Percentiles rank a stretch among this genome's conserved stretches.
Conservation (phyloP, 2,329 filamentous ascomycete genomes). For the Ilyonectria destructans region DNA sequence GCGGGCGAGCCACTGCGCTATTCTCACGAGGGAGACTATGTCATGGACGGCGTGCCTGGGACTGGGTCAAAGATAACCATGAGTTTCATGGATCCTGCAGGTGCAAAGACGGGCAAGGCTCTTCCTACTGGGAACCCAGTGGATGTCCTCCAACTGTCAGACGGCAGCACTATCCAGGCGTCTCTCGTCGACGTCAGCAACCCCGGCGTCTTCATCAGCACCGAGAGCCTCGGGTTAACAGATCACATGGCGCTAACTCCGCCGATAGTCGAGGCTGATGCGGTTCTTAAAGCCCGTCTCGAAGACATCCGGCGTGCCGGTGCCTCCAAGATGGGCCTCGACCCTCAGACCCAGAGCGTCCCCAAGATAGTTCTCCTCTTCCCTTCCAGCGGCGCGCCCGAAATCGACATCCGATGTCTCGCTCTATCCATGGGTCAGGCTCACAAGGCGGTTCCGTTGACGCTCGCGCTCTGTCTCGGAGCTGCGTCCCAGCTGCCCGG, state of each 20-base stretch:
- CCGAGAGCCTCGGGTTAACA: conserved; percentile 64
- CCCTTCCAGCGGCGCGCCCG: conserved; percentile 50
- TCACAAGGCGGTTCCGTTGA: conserved; percentile 71
- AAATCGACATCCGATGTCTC: conserved; percentile 61
- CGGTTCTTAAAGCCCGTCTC: conserved; percentile 62
- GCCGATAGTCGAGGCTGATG: conserved; percentile 65
- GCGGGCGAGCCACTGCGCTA: conserved; percentile 54
- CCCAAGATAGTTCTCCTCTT: conserved; percentile 73
- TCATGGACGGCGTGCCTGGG: conserved; percentile 77
- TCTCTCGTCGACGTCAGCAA: conserved; percentile 77
- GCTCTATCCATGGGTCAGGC: conserved; percentile 71
- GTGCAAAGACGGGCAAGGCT: conserved; percentile 73
- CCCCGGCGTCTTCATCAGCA: conserved; percentile 74
- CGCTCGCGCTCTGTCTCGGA: conserved; percentile 67
- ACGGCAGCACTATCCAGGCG: conserved; percentile 59
- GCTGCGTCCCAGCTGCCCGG: conserved; percentile 64
- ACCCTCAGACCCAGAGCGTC: conserved; percentile 63
- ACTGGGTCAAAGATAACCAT: conserved; percentile 71
- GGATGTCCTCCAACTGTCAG: conserved; percentile 63
- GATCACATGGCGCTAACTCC: conserved; percentile 68
- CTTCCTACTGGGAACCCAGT: conserved; percentile 67
- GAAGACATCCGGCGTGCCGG: conserved; percentile 72
- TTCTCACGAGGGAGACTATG: conserved; percentile 65
- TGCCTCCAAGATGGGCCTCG: conserved; percentile 74
- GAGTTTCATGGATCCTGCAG: conserved; percentile 75